These are phyloP conservation scores for Blepharisma undulans DNA, from an alignment of 169 alveolate species.

Conservation along the genomic window DNA sequence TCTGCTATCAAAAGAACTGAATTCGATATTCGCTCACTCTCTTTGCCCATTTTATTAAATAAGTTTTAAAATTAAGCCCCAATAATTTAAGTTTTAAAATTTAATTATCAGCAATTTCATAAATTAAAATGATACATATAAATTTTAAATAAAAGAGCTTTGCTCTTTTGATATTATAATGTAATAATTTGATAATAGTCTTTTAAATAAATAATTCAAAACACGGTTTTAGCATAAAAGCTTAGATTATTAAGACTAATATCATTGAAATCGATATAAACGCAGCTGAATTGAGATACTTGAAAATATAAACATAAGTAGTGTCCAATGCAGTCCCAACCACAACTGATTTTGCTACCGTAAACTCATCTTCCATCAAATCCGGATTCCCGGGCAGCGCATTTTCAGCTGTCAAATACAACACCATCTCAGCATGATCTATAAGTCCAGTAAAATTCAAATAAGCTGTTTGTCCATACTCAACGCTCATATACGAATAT, in stretches of 20 bases:
- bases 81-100: too few species aligned
- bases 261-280: not conserved
- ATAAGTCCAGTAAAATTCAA: slow-evolving; percentile 21
- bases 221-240: not conserved
- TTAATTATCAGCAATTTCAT: too few species aligned
- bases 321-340: slow-evolving; percentile 11
- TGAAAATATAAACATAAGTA: not conserved
- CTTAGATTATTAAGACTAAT: not conserved
- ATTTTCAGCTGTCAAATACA: slow-evolving; percentile 41
- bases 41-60: too few species aligned
- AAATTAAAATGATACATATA: too few species aligned
- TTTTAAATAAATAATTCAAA: too few species aligned
- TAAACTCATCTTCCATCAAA: not conserved
- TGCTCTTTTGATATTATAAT: too few species aligned
- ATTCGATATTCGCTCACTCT: too few species aligned
- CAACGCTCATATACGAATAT: not conserved
- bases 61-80: too few species aligned
- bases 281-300: not conserved
- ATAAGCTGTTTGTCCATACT: not conserved
- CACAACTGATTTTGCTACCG: not conserved
- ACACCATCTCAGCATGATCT: not conserved
- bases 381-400: slow-evolving; percentile 23
- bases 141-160: too few species aligned
- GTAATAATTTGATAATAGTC: too few species aligned
- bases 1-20: too few species aligned